Percentiles rank a stretch among this genome's conserved stretches.
Conservation (phyloP, 192 early-diverging fungal genomes). For the Entomortierella beljakovae region DNA sequence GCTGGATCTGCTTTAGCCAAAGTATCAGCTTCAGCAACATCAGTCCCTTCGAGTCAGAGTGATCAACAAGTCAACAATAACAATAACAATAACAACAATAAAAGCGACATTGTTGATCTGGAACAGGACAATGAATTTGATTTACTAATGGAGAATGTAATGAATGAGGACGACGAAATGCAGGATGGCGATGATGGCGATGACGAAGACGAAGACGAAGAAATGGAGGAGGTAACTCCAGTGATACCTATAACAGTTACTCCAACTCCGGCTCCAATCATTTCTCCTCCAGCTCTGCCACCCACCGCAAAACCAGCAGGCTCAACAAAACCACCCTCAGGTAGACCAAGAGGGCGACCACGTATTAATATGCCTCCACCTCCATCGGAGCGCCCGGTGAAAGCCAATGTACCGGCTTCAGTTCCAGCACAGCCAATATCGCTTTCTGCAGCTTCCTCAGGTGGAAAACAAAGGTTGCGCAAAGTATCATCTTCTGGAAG, state of each 20-base stretch:
- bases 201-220: constrained; percentile 39
- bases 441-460: not conserved
- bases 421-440: not conserved
- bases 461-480: not conserved
- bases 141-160: constrained; percentile 30
- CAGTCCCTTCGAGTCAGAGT: not conserved
- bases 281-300: constrained; percentile 14
- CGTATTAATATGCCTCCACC: constrained; percentile 24
- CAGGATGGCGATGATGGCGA: constrained; percentile 15
- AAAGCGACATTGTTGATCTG: not conserved
- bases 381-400: constrained; percentile 8
- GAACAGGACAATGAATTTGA: constrained; percentile 18
- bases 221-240: constrained; percentile 40
- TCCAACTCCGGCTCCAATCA: not conserved
- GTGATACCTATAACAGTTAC: constrained; percentile 1
- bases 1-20: not conserved
- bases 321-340: constrained; percentile 1
- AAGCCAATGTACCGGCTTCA: not conserved
- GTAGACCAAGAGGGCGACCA: constrained; percentile 5
- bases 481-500: constrained; percentile 45
- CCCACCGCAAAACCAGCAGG: not conserved
- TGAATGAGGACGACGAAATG: constrained; percentile 9
- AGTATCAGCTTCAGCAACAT: not conserved
- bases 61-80: not conserved
- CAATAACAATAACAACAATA: not conserved